These are phyloP conservation scores for barley (Hordeum vulgare) DNA, from an alignment of 176 grass and related monocot species.

Conservation along the genomic window MorexV3_pseudomolecules_assembly NC_058519.1:571090189-571090688, in stretches of 20 bases:
- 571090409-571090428: not conserved
- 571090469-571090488: not conserved
- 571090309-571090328: not conserved
- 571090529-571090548: not conserved
- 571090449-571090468: not conserved
- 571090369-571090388: not conserved
- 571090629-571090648: conserved; percentile 29
- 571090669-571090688: not conserved
- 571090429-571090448: not conserved
- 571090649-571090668: conserved; percentile 22
- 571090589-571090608: conserved; percentile 24
- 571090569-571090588: not conserved
- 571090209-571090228: not conserved
- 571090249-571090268: not conserved
- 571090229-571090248: not conserved
- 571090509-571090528: not conserved
- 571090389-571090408: not conserved
- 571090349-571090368: not conserved
- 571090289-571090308: not conserved
- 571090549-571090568: not conserved
- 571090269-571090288: not conserved
- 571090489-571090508: not conserved
- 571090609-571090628: not conserved
- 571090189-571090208: too few relatives aligned
- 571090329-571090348: not conserved